Evolutionary conservation across 805 yeast species (phyloP), one percentile per base, ranked within the genome.

Genomic region (Saccharomyces paradoxus): DNA sequence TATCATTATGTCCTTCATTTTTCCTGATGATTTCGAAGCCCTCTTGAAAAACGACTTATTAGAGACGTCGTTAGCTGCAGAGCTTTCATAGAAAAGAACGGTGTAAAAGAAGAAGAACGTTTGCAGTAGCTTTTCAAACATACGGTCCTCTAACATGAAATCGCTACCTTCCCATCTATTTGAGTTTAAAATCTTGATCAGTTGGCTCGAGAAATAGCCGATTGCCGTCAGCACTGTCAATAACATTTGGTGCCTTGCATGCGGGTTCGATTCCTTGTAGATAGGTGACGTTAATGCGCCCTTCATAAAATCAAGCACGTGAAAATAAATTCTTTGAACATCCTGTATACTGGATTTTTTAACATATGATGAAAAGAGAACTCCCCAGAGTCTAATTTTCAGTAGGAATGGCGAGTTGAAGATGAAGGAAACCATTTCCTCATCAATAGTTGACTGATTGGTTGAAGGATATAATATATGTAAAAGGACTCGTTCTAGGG

Each of bases 341-440:
- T 77, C 74, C 0, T 67, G 67, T 2, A 69, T 46, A 24, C 71
- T 62, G 1, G 56, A 31, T 7, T 52, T 61, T 2, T 63, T 64
- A 13, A 69, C 64, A 60, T 86, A 87, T 53, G 78, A 77, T 58
- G 78, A 81, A 50, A 89, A 76, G 17, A 91, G 71, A 26, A 86
- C 76, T 31, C 80, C 81, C 96, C 97, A 91, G 2, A 94, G 70
- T 53, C 84, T 83, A 41, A 90, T 71, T 54, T 80, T 81, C 65
- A 89, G 77, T 24, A 81, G 84, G 24, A 86, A 72, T 0, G 94
- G 81, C 0, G 95, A 82, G 12, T 73, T 74, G 2, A 74, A 70
- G 14, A 94, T 73, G 63, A 92, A 89, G 12, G 73, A 68, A 24
- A 77, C 73, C 67, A 89, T 83, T 7, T 90, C 82, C 14, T 63